Percentiles rank a stretch among this genome's conserved stretches.
Evolutionary conservation across 805 yeast genomes (phyloP).

Genomic region (Cyberlindnera lachancei): DNA sequence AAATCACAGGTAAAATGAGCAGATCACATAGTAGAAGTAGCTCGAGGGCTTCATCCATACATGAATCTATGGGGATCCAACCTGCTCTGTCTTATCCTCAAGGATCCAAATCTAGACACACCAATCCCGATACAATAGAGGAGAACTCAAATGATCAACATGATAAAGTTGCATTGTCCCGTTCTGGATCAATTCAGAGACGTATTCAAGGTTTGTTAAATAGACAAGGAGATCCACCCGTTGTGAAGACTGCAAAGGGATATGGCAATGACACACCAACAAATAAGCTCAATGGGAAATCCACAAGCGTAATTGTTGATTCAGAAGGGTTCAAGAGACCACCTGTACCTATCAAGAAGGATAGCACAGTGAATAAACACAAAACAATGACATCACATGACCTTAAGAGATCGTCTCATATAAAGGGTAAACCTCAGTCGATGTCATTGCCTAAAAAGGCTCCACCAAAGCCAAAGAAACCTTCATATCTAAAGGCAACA

Average conservation of each 20-base stretch:
- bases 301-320: conserved; percentile 8
- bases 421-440: too few relatives aligned
- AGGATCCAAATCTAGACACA: conserved; percentile 15
- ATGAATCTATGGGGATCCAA: conserved; percentile 17
- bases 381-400: conserved; percentile 6
- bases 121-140: conserved; percentile 20
- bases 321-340: conserved; percentile 24
- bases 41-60: conserved; percentile 23
- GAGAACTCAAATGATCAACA: conserved; percentile 12
- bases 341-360: conserved; percentile 13
- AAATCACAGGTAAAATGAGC: conserved; percentile 22
- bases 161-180: conserved; percentile 6
- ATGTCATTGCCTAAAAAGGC: conserved; percentile 18
- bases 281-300: not conserved
- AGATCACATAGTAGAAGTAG: conserved; percentile 20
- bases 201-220: conserved; percentile 21
- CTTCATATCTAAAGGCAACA: conserved; percentile 39
- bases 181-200: conserved; percentile 23
- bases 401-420: conserved; percentile 3
- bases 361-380: conserved; percentile 20
- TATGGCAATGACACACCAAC: conserved; percentile 70
- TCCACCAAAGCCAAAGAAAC: conserved; percentile 64
- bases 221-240: conserved; percentile 36
- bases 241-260: conserved; percentile 63
- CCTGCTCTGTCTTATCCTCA: not conserved